These are phyloP conservation scores for Aeschynomene evenia DNA, from an alignment of 306 rosid species.

Conservation along the genomic window DNA sequence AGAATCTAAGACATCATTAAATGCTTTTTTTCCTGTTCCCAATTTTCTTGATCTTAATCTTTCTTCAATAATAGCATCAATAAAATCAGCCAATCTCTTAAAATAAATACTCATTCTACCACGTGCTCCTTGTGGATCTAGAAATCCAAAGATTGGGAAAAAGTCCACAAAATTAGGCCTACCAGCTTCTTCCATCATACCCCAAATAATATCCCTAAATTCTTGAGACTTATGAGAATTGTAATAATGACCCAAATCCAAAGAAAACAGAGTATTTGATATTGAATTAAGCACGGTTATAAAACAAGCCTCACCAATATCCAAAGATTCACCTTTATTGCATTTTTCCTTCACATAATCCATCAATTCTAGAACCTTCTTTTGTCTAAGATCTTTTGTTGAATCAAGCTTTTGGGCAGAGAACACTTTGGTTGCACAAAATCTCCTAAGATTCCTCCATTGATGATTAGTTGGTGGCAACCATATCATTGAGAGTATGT, in stretches of 20 bases:
- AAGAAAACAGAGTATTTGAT: slow-evolving; percentile 6
- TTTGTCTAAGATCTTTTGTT: neutral
- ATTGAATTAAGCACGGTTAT: neutral
- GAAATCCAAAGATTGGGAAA: neutral
- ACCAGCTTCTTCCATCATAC: slow-evolving; percentile 2
- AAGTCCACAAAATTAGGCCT: slow-evolving; percentile 15
- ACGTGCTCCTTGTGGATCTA: slow-evolving; percentile 10
- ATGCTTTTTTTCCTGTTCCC: neutral
- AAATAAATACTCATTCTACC: neutral
- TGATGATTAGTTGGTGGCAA: neutral
- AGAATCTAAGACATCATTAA: neutral
- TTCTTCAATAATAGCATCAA: slow-evolving; percentile 9
- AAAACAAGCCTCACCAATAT: slow-evolving; percentile 14
- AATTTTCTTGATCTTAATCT: neutral
- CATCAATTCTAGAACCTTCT: neutral
- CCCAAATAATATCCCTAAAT: neutral
- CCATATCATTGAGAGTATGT: neutral
- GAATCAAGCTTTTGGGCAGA: neutral
- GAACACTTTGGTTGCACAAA: neutral
- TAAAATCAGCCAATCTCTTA: neutral
- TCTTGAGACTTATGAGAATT: slow-evolving; percentile 14
- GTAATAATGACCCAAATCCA: slow-evolving; percentile 10
- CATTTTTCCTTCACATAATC: neutral
- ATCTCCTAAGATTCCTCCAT: slow-evolving; percentile 6
- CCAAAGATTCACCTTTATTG: neutral